These are phyloP conservation scores for Eimeria praecox DNA, from an alignment of 169 alveolate species.

Conservation along the genomic window DNA sequence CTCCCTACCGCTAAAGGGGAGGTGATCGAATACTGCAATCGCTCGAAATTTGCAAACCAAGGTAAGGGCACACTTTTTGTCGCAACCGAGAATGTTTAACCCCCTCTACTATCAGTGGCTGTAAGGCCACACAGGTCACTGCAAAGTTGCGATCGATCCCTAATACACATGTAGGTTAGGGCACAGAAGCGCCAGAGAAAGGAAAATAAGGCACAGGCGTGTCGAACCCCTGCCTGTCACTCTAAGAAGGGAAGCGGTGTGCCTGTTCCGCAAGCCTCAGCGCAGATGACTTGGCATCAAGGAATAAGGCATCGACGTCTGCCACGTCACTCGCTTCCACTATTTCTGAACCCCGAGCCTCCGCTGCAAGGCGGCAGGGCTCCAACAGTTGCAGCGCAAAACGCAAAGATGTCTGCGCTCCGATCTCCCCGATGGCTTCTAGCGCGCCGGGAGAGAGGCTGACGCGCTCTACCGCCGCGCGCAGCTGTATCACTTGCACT, in stretches of 20 bases:
- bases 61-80: not conserved
- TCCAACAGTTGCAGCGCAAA: slow-evolving; percentile 97
- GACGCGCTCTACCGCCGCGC: slow-evolving; percentile 98
- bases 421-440: slow-evolving; percentile 96
- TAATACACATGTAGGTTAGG: not conserved
- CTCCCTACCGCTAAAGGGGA: not conserved
- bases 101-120: not conserved
- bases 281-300: slow-evolving; percentile 99
- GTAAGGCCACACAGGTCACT: not conserved
- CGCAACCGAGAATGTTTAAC: not conserved
- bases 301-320: slow-evolving; percentile 97
- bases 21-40: not conserved
- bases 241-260: slow-evolving; percentile 61
- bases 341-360: slow-evolving; percentile 94
- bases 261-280: slow-evolving; percentile 91
- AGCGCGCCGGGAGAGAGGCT: slow-evolving; percentile 97
- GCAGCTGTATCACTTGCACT: slow-evolving; percentile 95
- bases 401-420: slow-evolving; percentile 97
- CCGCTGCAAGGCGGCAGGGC: slow-evolving; percentile 97
- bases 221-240: not conserved
- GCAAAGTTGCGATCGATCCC: not conserved
- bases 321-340: slow-evolving; percentile 95
- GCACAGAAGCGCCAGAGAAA: not conserved
- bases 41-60: not conserved
- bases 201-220: not conserved